Base-by-base conservation (phyloP, 1,139 yeast species). In the Candida sp. region DNA sequence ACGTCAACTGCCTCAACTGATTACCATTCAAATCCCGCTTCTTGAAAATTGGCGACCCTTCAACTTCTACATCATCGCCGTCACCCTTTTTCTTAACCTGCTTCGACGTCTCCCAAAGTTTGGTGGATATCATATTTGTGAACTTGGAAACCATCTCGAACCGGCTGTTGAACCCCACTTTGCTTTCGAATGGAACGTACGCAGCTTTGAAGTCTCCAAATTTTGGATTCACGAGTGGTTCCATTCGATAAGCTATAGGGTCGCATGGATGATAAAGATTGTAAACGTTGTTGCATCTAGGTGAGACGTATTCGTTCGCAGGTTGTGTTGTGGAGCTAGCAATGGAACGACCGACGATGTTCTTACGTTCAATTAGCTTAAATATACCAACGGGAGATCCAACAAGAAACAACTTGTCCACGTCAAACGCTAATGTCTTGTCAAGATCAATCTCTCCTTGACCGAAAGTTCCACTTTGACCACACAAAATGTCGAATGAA, bases 341-440 rank as follows among this genome's bases (percentile, higher is more conserved):
- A 4, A 41, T 8, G 1, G 63, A 59, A 37, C 84, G 67, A 3
- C 81, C 70, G 23, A 70, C 70, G n/a, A 89, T 78, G 50, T 80
- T 82, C 47, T 79, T 80, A 43, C 85, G 80, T 57, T 83, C 84
- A 37, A 90, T 77, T 27, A 91, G 70, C 63, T 88, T 87, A 69
- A 94, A 92, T 42, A 92, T 86, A 2, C 97, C 98, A 23, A 88
- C 85, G 1, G 98, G 98, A 2, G 97, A 90, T 0, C 99, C 99
- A 23, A 88, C 81, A 31, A 92, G 82, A 63, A 92, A 91, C 57
- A 87, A 77, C 58, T 88, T 88, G n/a, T 85, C 85, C 2, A 90
- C 93, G 8, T 86, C 81, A 64, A 94, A 94, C 38, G 80, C 75
- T 34, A 93, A 72, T 35, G 77, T 75, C 23, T 63, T 63, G 9